Evolutionary conservation across 2,329 filamentous ascomycete species (phyloP), one percentile per base, ranked within the genome.

Genomic region (Sarocladiaceae sp.): DNA sequence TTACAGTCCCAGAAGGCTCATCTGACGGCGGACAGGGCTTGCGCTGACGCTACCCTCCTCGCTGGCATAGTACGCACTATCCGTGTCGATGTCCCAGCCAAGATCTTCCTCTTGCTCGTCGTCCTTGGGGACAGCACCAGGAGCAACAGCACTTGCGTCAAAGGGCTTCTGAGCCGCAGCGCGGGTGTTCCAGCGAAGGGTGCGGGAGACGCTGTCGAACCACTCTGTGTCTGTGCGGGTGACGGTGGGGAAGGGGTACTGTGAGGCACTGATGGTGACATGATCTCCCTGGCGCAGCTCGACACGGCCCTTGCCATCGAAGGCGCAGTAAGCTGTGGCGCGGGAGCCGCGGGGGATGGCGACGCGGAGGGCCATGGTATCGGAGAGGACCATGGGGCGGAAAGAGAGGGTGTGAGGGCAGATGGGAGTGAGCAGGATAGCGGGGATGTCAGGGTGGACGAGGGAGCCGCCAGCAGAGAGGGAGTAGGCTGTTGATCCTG

Each of bases 331-430:
- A 1, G 94, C 94, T 0, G 91, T 96, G 15, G 92, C 93, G 44
- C 94, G 88, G 35, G 90, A 95, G 63, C 86, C 84, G 56, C 80
- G 79, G 0, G 94, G 94, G 12, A 99, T 86, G 4, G 88, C 87
- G 50, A 99, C 89, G 49, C 92, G 90, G 55, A 99, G 82, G 15
- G 92, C 85, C 78, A 97, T 90, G 52, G 89, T 94, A 72, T 99
- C 94, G 47, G 91, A 96, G 47, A 99, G 83, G 7, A 99, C 88
- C 94, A 99, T 97, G 29, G 94, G 94, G 10, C 94, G 84, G 82
- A 99, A 99, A 13, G 90, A 96, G 15, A 99, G 79, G 0, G 93
- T 97, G 66, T 99, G 94, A 8, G 94, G 94, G 71, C 94, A 99
- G 69, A 99, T 97, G 18, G 94, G 94, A 0, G 94, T 99, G 52